Conservation (phyloP, 163 green algal genomes). For the Scenedesmus sp. region DNA sequence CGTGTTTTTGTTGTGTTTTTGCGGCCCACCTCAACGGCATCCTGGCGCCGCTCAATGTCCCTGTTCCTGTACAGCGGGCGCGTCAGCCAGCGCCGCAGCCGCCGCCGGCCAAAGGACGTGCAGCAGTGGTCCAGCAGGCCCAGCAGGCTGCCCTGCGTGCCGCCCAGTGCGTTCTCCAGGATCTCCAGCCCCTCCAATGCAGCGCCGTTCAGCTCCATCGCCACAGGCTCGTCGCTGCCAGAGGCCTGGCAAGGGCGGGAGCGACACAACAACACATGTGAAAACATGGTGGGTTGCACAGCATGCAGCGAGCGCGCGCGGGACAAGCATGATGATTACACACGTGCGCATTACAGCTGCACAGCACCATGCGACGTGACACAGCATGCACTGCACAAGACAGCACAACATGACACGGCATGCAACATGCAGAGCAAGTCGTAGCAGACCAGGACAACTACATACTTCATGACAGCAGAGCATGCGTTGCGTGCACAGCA, state of each 20-base stretch:
- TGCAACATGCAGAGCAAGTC: not conserved
- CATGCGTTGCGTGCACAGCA: not conserved
- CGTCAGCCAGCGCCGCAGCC: slow-evolving; percentile 93
- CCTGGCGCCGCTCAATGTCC: slow-evolving; percentile 88
- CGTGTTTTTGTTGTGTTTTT: not conserved
- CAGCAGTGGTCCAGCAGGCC: slow-evolving; percentile 89
- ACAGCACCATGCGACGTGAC: not conserved
- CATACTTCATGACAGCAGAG: not conserved
- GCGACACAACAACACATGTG: too few relatives aligned
- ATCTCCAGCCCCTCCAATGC: slow-evolving; percentile 96
- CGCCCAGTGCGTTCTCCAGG: slow-evolving; percentile 92
- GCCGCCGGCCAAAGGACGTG: slow-evolving; percentile 89
- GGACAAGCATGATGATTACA: not conserved
- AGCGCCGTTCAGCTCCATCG: slow-evolving; percentile 88
- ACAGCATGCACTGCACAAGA: too few relatives aligned
- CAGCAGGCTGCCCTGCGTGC: slow-evolving; percentile 86
- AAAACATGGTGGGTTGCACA: not conserved
- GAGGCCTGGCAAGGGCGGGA: not conserved
- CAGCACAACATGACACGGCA: too few relatives aligned
- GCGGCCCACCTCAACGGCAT: slow-evolving; percentile 75
- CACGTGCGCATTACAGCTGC: not conserved
- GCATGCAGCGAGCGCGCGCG: not conserved
- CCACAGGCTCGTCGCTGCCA: slow-evolving; percentile 49
- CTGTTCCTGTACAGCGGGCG: slow-evolving; percentile 80
- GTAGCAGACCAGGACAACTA: not conserved